These are phyloP conservation scores for Microcera coccophila DNA, from an alignment of 2,329 filamentous ascomycete genomes.

Conservation along the genomic window DNA sequence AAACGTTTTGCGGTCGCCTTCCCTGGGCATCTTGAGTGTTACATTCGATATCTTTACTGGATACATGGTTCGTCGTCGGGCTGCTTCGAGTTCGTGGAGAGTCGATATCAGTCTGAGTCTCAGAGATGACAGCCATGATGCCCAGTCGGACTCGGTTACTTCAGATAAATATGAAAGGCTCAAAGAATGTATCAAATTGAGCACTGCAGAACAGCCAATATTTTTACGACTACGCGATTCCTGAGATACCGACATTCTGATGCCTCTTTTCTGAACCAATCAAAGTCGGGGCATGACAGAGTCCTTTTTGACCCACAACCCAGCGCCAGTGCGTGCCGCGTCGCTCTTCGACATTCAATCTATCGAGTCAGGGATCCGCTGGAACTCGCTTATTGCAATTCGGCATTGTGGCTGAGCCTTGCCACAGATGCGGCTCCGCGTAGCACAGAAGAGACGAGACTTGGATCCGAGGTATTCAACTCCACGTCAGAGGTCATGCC, in stretches of 20 bases:
- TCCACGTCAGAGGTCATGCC: too few species aligned
- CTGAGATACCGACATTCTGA: background rate
- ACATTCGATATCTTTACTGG: constrained; percentile 12
- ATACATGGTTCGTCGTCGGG: background rate
- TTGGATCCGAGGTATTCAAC: too few species aligned
- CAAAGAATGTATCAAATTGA: too few species aligned
- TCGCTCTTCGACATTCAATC: too few species aligned
- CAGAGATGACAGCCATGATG: background rate
- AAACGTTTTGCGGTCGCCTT: constrained; percentile 17
- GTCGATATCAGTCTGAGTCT: background rate
- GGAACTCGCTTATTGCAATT: too few species aligned
- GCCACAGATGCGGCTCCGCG: too few species aligned
- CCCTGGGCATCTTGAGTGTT: background rate
- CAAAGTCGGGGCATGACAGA: constrained; percentile 1
- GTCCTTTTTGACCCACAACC: background rate
- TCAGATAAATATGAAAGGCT: background rate
- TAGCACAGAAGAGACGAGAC: too few species aligned
- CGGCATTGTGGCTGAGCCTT: too few species aligned
- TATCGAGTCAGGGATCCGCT: too few species aligned
- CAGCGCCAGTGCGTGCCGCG: background rate
- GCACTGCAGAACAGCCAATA: background rate
- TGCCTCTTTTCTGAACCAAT: background rate
- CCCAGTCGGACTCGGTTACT: background rate
- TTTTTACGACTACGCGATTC: background rate
- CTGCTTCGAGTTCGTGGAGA: background rate